phyloP scores from a whole-genome alignment of 129 eudicot genomes.

The Smallanthus sonchifolius region DNA sequence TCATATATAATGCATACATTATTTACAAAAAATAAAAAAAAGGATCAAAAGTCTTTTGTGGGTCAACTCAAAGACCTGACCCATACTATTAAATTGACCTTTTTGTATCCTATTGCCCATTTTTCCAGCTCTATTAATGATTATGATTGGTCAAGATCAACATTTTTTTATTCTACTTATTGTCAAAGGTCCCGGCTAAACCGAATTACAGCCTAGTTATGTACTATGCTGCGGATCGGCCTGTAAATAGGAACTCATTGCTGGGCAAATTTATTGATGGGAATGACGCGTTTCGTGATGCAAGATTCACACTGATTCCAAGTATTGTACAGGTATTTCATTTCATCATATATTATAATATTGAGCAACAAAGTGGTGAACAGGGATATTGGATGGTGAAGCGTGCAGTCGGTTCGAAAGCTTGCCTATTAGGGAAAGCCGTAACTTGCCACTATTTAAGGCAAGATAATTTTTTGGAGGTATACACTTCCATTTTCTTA shows the following conservation, averaged over 20 bases:
- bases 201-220: conserved; percentile 92
- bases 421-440: conserved; percentile 91
- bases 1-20: neutral
- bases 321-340: conserved; percentile 75
- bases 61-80: neutral
- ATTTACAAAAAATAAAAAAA: neutral
- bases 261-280: conserved; percentile 84
- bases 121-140: neutral
- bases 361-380: conserved; percentile 19
- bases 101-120: neutral
- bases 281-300: conserved; percentile 74
- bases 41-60: neutral
- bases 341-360: neutral
- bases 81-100: neutral
- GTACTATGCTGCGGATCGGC: conserved; percentile 87
- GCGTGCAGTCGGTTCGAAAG: conserved; percentile 96
- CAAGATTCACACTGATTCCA: conserved; percentile 89
- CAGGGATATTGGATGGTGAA: conserved; percentile 99
- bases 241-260: conserved; percentile 68
- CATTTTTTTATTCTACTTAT: neutral
- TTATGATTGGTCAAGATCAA: neutral
- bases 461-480: conserved; percentile 94
- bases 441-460: conserved; percentile 84
- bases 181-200: conserved; percentile 73
- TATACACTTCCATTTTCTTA: conserved; percentile 14